Conservation (phyloP, 2,329 filamentous ascomycete genomes). For the Fusarium pseudocircinatum region DNA sequence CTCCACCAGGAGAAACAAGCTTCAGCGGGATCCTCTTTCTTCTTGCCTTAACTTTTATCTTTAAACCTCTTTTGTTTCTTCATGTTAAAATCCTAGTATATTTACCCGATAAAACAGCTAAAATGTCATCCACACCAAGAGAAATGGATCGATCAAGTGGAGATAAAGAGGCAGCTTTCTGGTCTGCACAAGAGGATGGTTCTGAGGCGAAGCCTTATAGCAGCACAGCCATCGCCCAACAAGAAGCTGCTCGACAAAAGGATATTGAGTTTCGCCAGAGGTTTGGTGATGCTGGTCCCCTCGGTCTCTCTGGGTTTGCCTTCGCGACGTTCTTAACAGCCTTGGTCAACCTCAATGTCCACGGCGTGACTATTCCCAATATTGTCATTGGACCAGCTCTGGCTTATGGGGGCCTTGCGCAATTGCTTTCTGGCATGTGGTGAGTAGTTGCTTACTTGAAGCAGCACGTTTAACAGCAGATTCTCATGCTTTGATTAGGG, state of each 20-base stretch:
- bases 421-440: constrained; percentile 14
- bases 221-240: background rate
- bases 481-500: background rate
- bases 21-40: background rate
- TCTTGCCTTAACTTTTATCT: background rate
- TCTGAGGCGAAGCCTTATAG: background rate
- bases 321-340: constrained; percentile 5
- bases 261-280: constrained; percentile 1
- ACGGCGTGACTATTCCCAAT: background rate
- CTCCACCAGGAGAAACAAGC: constrained; percentile 10
- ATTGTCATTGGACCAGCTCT: constrained; percentile 3
- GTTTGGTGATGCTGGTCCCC: constrained; percentile 8
- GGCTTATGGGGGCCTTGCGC: constrained; percentile 1
- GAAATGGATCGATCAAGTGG: background rate
- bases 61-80: background rate
- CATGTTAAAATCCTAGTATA: accelerated
- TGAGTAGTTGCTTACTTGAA: background rate
- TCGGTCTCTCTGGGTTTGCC: background rate
- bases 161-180: background rate
- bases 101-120: accelerated
- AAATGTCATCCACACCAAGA: background rate
- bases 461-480: accelerated
- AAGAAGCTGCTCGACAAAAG: background rate
- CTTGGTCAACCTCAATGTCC: constrained; percentile 7
- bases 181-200: background rate